Evolutionary conservation across 768 basidiomycete genomes (phyloP).

Genomic region (Naematelia encephala): DNA sequence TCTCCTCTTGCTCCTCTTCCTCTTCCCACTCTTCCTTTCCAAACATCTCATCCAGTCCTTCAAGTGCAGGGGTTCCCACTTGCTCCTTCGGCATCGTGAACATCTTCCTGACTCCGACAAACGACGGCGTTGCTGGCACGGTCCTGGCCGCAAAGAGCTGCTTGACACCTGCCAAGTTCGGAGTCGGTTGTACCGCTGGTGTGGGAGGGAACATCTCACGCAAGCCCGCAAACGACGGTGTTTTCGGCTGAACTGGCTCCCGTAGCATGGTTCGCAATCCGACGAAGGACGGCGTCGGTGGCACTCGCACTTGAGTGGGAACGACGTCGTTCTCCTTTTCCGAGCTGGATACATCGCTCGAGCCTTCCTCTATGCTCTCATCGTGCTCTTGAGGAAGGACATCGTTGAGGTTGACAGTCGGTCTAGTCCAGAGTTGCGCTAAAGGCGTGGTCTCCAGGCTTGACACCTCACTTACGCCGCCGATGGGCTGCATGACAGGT

Average conservation of each 20-base stretch:
- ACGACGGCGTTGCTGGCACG: slow-evolving; percentile 30
- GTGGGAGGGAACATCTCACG: slow-evolving; percentile 24
- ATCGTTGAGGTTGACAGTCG: neutral
- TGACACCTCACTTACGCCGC: neutral
- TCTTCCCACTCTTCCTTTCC: slow-evolving; percentile 10
- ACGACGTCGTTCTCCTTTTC: neutral
- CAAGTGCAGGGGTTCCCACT: slow-evolving; percentile 21
- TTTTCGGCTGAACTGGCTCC: slow-evolving; percentile 20
- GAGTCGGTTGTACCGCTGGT: slow-evolving; percentile 14
- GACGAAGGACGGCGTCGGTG: slow-evolving; percentile 20
- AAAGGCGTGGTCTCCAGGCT: slow-evolving; percentile 1
- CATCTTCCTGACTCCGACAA: slow-evolving; percentile 33
- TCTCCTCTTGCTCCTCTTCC: neutral
- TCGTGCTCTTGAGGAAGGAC: neutral
- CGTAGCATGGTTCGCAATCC: slow-evolving; percentile 21
- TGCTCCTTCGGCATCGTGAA: slow-evolving; percentile 14
- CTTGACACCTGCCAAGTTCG: slow-evolving; percentile 25
- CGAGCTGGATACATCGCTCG: neutral
- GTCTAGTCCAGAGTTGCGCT: neutral
- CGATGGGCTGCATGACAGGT: neutral
- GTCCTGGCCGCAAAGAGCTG: slow-evolving; percentile 16
- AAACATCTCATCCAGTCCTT: slow-evolving; percentile 28
- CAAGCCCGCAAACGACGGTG: slow-evolving; percentile 35
- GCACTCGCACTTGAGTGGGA: neutral
- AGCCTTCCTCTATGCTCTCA: neutral